Percentiles rank a stretch among this genome's conserved stretches.
phyloP scores from a whole-genome alignment of 208 protist species.

The Wallacemonas sp. region DNA sequence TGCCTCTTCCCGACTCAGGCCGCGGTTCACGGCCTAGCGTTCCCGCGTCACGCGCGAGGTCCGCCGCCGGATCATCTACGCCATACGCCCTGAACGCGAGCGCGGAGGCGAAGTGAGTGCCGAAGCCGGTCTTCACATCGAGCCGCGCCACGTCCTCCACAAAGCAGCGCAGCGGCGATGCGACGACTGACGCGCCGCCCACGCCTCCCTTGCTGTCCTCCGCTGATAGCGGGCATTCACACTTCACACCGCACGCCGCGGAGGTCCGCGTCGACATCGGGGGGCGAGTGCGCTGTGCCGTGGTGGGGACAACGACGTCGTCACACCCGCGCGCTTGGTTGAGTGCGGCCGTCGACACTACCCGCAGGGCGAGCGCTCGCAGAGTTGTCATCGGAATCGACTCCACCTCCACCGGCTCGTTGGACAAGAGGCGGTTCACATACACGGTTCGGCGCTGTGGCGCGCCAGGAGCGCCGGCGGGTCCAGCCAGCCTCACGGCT shows the following conservation, averaged over 20 bases:
- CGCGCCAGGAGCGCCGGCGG: neutral
- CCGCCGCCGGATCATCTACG: too few relatives aligned
- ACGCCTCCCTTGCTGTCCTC: too few relatives aligned
- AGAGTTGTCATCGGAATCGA: neutral
- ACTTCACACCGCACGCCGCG: too few relatives aligned
- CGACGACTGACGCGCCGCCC: too few relatives aligned
- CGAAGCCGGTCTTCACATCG: constrained; percentile 1
- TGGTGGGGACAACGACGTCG: too few relatives aligned
- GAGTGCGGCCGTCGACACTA: neutral
- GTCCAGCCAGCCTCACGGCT: neutral
- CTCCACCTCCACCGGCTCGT: constrained; percentile 11
- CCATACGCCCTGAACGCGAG: neutral
- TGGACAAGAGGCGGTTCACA: constrained; percentile 14
- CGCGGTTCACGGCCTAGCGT: too few relatives aligned
- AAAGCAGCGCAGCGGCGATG: neutral
- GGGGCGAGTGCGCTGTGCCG: too few relatives aligned
- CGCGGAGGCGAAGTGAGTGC: neutral
- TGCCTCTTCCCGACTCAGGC: too few relatives aligned
- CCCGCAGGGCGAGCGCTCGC: neutral
- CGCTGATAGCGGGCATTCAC: too few relatives aligned
- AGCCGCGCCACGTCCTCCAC: neutral
- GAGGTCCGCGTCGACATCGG: too few relatives aligned
- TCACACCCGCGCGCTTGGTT: neutral
- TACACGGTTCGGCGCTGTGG: neutral
- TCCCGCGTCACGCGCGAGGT: too few relatives aligned